Evolutionary conservation across 805 yeast genomes (phyloP).

Genomic region (Candida morakotiae): DNA sequence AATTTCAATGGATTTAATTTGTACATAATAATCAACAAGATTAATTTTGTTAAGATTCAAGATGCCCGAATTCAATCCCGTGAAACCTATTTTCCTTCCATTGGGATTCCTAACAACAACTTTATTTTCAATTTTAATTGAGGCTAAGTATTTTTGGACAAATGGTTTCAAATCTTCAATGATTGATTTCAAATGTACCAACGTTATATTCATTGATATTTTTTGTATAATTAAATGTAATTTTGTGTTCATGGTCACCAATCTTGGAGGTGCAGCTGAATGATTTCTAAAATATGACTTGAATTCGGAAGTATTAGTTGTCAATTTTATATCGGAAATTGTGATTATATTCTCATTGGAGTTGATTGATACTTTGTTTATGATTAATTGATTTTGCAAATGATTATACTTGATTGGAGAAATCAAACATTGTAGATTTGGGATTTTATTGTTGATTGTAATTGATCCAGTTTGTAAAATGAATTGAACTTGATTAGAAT

Average conservation of each 20-base stretch:
- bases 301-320: slow-evolving; percentile 22
- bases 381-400: slow-evolving; percentile 22
- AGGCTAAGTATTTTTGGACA: slow-evolving; percentile 4
- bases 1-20: slow-evolving; percentile 16
- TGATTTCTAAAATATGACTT: slow-evolving; percentile 13
- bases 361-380: slow-evolving; percentile 28
- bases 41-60: slow-evolving; percentile 24
- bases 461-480: slow-evolving; percentile 40
- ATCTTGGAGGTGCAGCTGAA: slow-evolving; percentile 15
- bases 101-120: too few relatives aligned
- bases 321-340: slow-evolving; percentile 22
- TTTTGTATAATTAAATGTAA: slow-evolving; percentile 13
- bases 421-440: slow-evolving; percentile 24
- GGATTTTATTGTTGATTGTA: slow-evolving; percentile 18
- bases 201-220: slow-evolving; percentile 10
- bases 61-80: neutral
- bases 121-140: too few relatives aligned
- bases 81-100: slow-evolving; percentile 3
- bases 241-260: slow-evolving; percentile 14
- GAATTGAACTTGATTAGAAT: slow-evolving; percentile 17
- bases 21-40: slow-evolving; percentile 32
- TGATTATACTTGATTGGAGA: slow-evolving; percentile 46
- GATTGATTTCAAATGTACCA: slow-evolving; percentile 9
- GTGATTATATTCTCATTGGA: slow-evolving; percentile 14
- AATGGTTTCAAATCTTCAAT: slow-evolving; percentile 10